Conservation (phyloP, 257 asterid genomes). For the Solanum dulcamara region DNA sequence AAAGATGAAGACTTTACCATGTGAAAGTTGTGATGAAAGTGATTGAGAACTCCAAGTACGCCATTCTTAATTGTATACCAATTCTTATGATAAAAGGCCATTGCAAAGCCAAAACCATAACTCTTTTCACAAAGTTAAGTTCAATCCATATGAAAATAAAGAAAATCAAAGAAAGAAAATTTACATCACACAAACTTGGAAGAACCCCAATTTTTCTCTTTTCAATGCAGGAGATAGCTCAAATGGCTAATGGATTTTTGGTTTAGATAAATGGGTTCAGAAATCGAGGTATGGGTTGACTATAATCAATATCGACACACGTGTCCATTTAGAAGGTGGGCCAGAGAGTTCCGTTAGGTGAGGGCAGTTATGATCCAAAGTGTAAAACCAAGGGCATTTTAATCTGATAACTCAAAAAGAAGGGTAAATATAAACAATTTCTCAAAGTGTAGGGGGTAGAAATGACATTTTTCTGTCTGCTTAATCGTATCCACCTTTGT, state of each 20-base stretch:
- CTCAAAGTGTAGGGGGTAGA: background rate
- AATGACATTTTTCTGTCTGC: background rate
- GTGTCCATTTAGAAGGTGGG: background rate
- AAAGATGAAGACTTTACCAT: background rate
- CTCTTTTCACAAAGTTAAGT: background rate
- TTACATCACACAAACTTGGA: background rate
- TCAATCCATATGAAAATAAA: background rate
- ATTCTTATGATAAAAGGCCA: background rate
- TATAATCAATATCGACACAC: background rate
- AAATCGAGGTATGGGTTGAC: background rate
- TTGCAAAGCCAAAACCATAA: background rate
- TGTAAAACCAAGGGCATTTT: background rate
- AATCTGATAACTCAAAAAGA: background rate
- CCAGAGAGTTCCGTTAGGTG: background rate
- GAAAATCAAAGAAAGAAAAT: background rate
- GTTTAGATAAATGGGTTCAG: background rate
- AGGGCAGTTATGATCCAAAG: background rate
- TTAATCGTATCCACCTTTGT: background rate
- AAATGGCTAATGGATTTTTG: background rate
- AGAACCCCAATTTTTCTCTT: background rate
- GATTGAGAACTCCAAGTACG: background rate
- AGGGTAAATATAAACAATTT: background rate
- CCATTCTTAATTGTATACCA: background rate
- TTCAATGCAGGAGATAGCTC: background rate
- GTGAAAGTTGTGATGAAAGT: background rate